Evolutionary conservation across 768 basidiomycete genomes (phyloP).

Genomic region (Galerina sulciceps): DNA sequence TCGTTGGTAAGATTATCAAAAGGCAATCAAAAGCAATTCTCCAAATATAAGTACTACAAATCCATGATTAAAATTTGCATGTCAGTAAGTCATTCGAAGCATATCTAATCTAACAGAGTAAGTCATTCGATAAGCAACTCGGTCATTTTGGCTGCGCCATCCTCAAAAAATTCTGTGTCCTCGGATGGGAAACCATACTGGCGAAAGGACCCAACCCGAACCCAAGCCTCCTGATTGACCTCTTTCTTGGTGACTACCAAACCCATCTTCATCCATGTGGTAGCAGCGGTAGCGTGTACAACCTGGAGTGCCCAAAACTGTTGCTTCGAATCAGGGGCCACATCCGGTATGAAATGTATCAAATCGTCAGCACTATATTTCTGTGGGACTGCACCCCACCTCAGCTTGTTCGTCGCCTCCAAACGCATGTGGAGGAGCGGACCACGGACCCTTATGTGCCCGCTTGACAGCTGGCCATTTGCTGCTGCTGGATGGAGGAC

Average conservation of each 20-base stretch:
- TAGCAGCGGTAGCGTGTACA: neutral
- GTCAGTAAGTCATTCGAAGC: too few relatives aligned
- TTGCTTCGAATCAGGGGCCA: neutral
- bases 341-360: neutral
- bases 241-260: neutral
- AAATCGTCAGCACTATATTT: neutral
- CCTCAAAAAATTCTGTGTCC: neutral
- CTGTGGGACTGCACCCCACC: neutral
- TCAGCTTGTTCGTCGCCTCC: neutral
- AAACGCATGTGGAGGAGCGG: neutral
- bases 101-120: too few relatives aligned
- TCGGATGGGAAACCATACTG: neutral
- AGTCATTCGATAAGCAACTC: neutral
- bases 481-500: neutral
- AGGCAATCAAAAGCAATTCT: too few relatives aligned
- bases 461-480: conserved; percentile 10
- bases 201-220: neutral
- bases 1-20: too few relatives aligned
- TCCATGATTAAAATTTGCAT: too few relatives aligned
- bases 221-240: neutral
- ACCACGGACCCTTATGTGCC: conserved; percentile 3
- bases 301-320: neutral
- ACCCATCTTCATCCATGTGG: neutral
- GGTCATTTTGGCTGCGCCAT: neutral
- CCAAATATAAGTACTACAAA: too few relatives aligned